Conservation (phyloP, 1,139 yeast genomes). For the Debaryomyces fabryi region DNA sequence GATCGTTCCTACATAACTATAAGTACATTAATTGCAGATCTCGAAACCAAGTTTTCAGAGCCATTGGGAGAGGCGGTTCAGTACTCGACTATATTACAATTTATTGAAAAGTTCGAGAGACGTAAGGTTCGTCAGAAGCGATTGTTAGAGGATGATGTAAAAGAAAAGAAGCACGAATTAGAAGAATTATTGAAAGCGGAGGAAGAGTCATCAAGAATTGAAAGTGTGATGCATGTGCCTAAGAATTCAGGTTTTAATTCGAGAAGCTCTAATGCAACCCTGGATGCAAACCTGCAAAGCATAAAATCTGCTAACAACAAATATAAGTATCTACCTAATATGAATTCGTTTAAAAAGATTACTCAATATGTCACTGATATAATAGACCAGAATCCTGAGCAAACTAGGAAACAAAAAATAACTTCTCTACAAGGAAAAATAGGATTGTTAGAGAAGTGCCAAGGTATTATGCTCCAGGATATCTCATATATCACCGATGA, state of each 20-base stretch:
- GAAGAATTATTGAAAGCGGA: slow-evolving; percentile 45
- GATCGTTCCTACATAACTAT: slow-evolving; percentile 72
- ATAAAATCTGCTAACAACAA: slow-evolving; percentile 12
- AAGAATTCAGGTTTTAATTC: slow-evolving; percentile 36
- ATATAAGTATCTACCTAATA: slow-evolving; percentile 29
- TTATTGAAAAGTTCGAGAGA: slow-evolving; percentile 68
- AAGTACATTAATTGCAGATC: slow-evolving; percentile 65
- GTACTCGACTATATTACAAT: slow-evolving; percentile 67
- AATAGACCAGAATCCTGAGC: slow-evolving; percentile 71
- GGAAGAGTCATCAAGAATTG: slow-evolving; percentile 41
- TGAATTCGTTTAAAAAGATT: slow-evolving; percentile 50
- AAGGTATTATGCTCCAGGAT: slow-evolving; percentile 59
- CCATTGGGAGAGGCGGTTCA: slow-evolving; percentile 84
- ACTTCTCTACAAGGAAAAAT: slow-evolving; percentile 55
- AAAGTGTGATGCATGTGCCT: slow-evolving; percentile 30
- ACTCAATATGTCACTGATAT: slow-evolving; percentile 68
- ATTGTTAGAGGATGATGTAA: slow-evolving; percentile 57
- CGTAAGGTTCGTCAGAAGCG: slow-evolving; percentile 70
- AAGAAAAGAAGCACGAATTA: slow-evolving; percentile 46
- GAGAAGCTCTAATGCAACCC: slow-evolving; percentile 17
- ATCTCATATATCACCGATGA: slow-evolving; percentile 54
- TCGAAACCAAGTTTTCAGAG: slow-evolving; percentile 77
- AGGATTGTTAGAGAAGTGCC: slow-evolving; percentile 56
- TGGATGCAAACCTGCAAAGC: neutral
- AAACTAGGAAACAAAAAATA: slow-evolving; percentile 61